phyloP scores from a whole-genome alignment of 2,329 filamentous ascomycete genomes.

The Torrubiella hemipterigena region DNA sequence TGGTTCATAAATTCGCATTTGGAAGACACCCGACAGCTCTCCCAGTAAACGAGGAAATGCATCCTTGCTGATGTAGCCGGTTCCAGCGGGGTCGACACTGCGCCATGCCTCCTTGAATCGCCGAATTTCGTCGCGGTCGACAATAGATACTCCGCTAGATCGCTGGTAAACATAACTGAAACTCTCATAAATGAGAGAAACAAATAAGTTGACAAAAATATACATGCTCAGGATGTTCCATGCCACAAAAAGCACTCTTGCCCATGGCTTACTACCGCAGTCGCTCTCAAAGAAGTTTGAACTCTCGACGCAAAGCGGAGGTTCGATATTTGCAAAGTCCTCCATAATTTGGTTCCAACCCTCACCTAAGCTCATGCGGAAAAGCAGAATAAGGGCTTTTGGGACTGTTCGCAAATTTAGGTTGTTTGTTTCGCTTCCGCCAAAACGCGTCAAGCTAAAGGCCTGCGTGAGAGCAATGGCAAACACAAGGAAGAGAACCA shows the following conservation, averaged over 20 bases:
- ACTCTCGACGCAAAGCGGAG: constrained; percentile 68
- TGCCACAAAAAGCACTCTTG: constrained; percentile 76
- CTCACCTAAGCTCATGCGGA: constrained; percentile 86
- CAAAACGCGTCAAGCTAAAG: constrained; percentile 89
- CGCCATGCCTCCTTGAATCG: constrained; percentile 98
- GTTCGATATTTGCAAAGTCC: constrained; percentile 71
- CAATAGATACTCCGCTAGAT: constrained; percentile 80
- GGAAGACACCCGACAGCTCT: constrained; percentile 88
- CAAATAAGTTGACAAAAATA: constrained; percentile 96
- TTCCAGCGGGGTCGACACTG: constrained; percentile 82
- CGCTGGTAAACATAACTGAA: constrained; percentile 99
- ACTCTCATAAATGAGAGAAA: constrained; percentile 97
- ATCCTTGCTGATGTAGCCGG: constrained; percentile 82
- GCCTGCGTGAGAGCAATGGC: constrained; percentile 94
- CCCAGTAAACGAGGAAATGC: constrained; percentile 79
- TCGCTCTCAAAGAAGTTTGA: constrained; percentile 73
- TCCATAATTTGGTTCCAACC: constrained; percentile 97
- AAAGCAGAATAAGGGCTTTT: constrained; percentile 85
- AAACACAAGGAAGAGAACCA: constrained; percentile 91
- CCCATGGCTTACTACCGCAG: constrained; percentile 85
- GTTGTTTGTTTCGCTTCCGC: constrained; percentile 57
- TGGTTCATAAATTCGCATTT: constrained; percentile 91
- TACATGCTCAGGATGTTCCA: constrained; percentile 99
- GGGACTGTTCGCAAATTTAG: constrained; percentile 90
- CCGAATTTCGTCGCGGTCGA: constrained; percentile 87